Evolutionary conservation across 305 asterid species (phyloP).

Genomic region (Euphrasia arctica): DNA sequence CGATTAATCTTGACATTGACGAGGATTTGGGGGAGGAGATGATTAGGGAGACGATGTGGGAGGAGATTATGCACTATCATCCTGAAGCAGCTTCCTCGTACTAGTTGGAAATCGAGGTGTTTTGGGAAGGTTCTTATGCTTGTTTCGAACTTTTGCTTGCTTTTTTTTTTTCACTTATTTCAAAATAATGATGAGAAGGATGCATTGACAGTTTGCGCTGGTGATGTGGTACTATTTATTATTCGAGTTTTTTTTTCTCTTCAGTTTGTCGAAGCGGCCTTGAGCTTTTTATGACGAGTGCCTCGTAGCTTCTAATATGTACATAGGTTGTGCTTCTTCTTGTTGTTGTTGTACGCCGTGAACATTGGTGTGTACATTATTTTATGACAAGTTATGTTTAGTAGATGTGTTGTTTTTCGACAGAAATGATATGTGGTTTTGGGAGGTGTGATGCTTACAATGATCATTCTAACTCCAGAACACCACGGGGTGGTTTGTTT

Average conservation of each 20-base stretch:
- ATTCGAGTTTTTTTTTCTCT: slow-evolving; percentile 18
- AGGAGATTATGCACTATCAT: slow-evolving; percentile 58
- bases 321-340: slow-evolving; percentile 24
- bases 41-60: slow-evolving; percentile 69
- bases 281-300: slow-evolving; percentile 27
- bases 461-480: no score
- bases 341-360: slow-evolving; percentile 37
- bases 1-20: slow-evolving; percentile 61
- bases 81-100: slow-evolving; percentile 41
- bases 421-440: neutral
- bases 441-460: no score
- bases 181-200: slow-evolving; percentile 46
- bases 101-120: slow-evolving; percentile 17
- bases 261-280: slow-evolving; percentile 22
- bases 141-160: slow-evolving; percentile 9
- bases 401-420: neutral
- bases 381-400: neutral
- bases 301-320: slow-evolving; percentile 31
- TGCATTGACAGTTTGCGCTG: slow-evolving; percentile 56
- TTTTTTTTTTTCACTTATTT: slow-evolving; percentile 5
- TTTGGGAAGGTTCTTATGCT: slow-evolving; percentile 28
- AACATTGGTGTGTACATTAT: slow-evolving; percentile 19
- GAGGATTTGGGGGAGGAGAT: slow-evolving; percentile 66
- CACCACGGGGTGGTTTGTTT: no score
- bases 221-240: slow-evolving; percentile 26